phyloP scores from a whole-genome alignment of 108 stramenopile species.

The Nannochloropsis gaditana region DNA sequence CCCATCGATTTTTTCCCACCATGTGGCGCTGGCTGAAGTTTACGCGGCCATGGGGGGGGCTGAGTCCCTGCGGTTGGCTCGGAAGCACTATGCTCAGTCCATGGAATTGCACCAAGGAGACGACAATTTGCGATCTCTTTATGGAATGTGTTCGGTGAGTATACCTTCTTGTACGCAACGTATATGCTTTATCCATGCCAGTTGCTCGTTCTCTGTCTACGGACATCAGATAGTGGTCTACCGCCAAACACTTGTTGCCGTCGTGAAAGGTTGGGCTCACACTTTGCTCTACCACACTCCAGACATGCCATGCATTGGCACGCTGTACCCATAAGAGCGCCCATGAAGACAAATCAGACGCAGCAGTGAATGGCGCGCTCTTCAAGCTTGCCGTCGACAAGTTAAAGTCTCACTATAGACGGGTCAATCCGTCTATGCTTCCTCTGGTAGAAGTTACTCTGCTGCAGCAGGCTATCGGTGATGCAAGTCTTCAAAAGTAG shows the following conservation, averaged over 20 bases:
- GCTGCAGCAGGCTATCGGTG: background rate
- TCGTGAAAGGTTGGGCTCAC: too few relatives aligned
- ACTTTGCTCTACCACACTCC: background rate
- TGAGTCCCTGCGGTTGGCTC: slow-evolving; percentile 37
- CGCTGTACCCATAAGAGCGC: background rate
- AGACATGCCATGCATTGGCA: background rate
- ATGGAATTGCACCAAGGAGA: slow-evolving; percentile 29
- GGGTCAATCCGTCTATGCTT: background rate
- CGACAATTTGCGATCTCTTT: slow-evolving; percentile 36
- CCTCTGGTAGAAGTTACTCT: background rate
- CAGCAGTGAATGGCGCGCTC: background rate
- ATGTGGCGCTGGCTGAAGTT: slow-evolving; percentile 35
- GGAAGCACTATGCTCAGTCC: slow-evolving; percentile 47
- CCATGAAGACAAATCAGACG: background rate
- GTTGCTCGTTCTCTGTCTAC: too few relatives aligned
- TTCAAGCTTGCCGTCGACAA: background rate
- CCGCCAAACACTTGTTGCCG: too few relatives aligned
- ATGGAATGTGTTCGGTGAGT: slow-evolving; percentile 34
- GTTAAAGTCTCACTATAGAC: background rate
- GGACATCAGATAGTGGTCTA: too few relatives aligned
- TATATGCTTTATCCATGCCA: too few relatives aligned
- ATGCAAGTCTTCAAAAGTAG: too few relatives aligned
- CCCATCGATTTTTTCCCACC: slow-evolving; percentile 27
- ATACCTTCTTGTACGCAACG: background rate
- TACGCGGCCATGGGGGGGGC: slow-evolving; percentile 39